Conservation (phyloP, 305 asterid species). For the Galium porrigens region DNA sequence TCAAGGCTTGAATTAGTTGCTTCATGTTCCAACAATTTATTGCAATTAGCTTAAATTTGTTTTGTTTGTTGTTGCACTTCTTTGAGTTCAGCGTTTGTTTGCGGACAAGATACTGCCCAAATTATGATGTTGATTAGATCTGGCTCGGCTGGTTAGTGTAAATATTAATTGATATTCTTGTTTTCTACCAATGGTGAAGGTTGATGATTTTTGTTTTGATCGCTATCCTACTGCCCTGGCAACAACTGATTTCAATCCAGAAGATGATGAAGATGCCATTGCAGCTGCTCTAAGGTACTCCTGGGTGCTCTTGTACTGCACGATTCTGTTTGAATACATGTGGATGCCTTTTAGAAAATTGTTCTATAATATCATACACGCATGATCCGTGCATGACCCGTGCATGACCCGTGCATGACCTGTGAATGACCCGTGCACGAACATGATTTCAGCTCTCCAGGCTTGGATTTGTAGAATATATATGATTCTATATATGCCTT, state of each 20-base stretch:
- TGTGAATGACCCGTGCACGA: not conserved
- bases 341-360: not conserved
- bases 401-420: not conserved
- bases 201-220: constrained; percentile 33
- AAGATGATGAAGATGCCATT: constrained; percentile 21
- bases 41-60: not conserved
- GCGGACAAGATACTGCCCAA: not conserved
- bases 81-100: not conserved
- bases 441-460: not conserved
- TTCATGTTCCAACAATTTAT: not conserved
- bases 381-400: not conserved
- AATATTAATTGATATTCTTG: constrained; percentile 7
- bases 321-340: not conserved
- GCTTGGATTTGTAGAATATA: not conserved
- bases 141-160: not conserved
- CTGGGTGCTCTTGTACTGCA: not conserved
- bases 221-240: constrained; percentile 27
- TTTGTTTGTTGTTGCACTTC: not conserved
- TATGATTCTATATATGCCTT: not conserved
- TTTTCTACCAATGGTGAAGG: constrained; percentile 29
- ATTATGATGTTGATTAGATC: not conserved
- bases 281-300: constrained; percentile 37
- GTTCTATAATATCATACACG: not conserved
- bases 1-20: not conserved
- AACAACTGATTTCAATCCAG: constrained; percentile 25